Percentiles rank a stretch among this genome's conserved stretches.
phyloP scores from a whole-genome alignment of 1,284 basidiomycete species.

The Austroboletus rostrupii region DNA sequence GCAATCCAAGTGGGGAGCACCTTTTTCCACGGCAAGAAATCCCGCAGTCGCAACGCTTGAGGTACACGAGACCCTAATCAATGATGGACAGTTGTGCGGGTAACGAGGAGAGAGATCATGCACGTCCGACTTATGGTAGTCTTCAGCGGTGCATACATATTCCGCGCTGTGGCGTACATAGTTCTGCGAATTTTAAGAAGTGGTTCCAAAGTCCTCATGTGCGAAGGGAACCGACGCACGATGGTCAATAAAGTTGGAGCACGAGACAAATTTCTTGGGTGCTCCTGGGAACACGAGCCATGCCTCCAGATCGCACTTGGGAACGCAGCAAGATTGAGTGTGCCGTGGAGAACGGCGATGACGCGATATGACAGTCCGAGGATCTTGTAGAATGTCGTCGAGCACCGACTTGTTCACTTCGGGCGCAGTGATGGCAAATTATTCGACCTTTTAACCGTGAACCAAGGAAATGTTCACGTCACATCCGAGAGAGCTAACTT shows the following conservation, averaged over 20 bases:
- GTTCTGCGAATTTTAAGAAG: conserved; percentile 88
- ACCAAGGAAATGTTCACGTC: conserved; percentile 99
- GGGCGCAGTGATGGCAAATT: conserved; percentile 94
- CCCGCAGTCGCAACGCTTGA: conserved; percentile 81
- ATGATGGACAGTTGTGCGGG: background rate
- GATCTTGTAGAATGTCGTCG: conserved; percentile 93
- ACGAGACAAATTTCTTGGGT: conserved; percentile 94
- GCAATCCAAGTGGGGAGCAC: no score
- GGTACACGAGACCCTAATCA: conserved; percentile 83
- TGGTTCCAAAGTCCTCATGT: conserved; percentile 39
- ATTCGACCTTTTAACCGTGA: conserved; percentile 99
- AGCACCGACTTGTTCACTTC: conserved; percentile 93
- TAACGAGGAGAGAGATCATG: conserved; percentile 22
- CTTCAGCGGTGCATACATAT: conserved; percentile 97
- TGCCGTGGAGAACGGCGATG: conserved; percentile 95
- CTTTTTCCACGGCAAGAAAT: conserved; percentile 87
- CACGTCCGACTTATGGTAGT: conserved; percentile 94
- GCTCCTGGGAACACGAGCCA: conserved; percentile 99
- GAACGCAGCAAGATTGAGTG: conserved; percentile 92
- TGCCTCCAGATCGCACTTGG: conserved; percentile 97
- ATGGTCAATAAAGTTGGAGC: conserved; percentile 93
- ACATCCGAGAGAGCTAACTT: conserved; percentile 93
- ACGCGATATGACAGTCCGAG: conserved; percentile 87
- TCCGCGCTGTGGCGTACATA: conserved; percentile 93
- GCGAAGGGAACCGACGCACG: conserved; percentile 53